Evolutionary conservation across 192 early-diverging fungal genomes (phyloP), one percentile per base, ranked within the genome.

Genomic region (Mortierella claussenii): DNA sequence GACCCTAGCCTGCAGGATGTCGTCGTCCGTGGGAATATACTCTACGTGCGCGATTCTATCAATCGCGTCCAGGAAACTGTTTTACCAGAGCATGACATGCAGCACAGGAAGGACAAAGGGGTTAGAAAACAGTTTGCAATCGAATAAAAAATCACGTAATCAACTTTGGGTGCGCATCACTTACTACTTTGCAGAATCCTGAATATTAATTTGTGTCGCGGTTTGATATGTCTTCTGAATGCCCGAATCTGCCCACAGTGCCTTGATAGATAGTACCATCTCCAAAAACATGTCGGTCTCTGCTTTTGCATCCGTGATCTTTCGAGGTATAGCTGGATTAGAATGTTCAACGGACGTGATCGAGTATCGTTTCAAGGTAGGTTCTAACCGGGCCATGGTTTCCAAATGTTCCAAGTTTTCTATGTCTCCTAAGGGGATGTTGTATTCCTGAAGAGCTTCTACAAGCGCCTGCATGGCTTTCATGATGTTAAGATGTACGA

Each of bases 1-100:
- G 23, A 91, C 84, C 56, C 92, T 82, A 17, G 89, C 82, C 55
- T 83, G 81, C 20, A 93, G 69, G 43, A 93, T 92, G 73, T 93
- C 92, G 33, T 86, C 80, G 51, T 89, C 87, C 27, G 85, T 86
- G 5, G 91, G 92, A 11, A 78, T 26, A 65, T 89, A 93, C 11
- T 82, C 70, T 33, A 64, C 54, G 6, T 69, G 36, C 15, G 83
- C 78, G 13, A 90, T 49, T 28, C 90, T 82, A 17, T 66, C 82
- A 18, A 89, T 54, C 20, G 73, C 62, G 65, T 82, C 82, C 52
- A 87, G 49, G 53, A 87, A 87, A 27, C 85, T 87, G 31, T 18
- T 46, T 46, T 46, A 20, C 27, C 3, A 49, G 27, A 49, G 27
- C 21, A 24, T 20, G 21, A 46, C 15, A 11, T 46, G 15, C 45